phyloP scores from a whole-genome alignment of 1,284 basidiomycete species.

The Fistulinella staudtii region DNA sequence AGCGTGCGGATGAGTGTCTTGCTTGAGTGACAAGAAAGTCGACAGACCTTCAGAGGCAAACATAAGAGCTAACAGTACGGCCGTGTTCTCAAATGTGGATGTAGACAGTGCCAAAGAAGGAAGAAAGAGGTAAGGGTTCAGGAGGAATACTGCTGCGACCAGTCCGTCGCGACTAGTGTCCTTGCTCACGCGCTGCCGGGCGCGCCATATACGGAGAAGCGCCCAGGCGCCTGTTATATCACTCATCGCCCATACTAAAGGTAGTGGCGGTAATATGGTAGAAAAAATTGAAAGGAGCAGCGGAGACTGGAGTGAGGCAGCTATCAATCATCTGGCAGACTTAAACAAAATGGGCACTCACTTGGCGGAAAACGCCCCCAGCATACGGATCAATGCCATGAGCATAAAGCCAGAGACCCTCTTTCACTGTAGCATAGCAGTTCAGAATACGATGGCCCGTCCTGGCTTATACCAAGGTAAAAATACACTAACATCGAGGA shows the following conservation, averaged over 20 bases:
- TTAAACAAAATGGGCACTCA: background rate
- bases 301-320: conserved; percentile 58
- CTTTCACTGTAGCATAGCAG: conserved; percentile 61
- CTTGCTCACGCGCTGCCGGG: conserved; percentile 45
- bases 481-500: conserved; percentile 40
- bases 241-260: conserved; percentile 65
- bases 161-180: conserved; percentile 48
- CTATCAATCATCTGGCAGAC: background rate
- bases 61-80: conserved; percentile 66
- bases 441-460: background rate
- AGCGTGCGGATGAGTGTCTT: background rate
- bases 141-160: conserved; percentile 65
- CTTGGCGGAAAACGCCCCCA: conserved; percentile 79
- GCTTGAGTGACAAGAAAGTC: background rate
- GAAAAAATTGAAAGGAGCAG: conserved; percentile 76
- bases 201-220: conserved; percentile 63
- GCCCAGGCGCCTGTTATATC: conserved; percentile 69
- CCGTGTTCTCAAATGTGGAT: conserved; percentile 72
- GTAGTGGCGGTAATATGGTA: conserved; percentile 55
- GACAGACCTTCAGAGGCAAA: conserved; percentile 64
- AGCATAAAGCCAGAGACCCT: conserved; percentile 77
- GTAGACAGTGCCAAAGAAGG: conserved; percentile 80
- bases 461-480: background rate
- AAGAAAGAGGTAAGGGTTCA: conserved; percentile 85
- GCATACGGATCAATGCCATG: conserved; percentile 80